Evolutionary conservation across 768 basidiomycete genomes (phyloP).

Genomic region (Rhizopogon sp.): DNA sequence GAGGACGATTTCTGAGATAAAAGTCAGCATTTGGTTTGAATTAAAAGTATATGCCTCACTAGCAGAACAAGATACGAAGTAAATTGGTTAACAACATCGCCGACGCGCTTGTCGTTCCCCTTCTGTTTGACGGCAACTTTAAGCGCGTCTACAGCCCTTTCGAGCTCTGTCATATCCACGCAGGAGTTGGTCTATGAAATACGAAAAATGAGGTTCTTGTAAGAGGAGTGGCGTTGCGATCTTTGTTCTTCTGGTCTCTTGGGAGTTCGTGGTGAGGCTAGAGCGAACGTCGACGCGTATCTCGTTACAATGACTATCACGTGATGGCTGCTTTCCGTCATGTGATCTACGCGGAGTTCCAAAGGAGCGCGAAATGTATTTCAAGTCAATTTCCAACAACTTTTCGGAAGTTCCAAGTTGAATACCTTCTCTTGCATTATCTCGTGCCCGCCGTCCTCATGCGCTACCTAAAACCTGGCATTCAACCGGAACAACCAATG

Average conservation of each 20-base stretch:
- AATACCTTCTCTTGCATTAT: not conserved
- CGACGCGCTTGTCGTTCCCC: slow-evolving; percentile 22
- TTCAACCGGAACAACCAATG: slow-evolving; percentile 8
- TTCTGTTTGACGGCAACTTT: slow-evolving; percentile 23
- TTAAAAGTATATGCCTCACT: slow-evolving; percentile 23
- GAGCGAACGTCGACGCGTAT: not conserved
- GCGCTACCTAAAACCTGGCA: slow-evolving; percentile 10
- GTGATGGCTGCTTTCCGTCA: slow-evolving; percentile 24
- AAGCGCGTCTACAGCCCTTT: slow-evolving; percentile 27
- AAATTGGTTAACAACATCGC: slow-evolving; percentile 34
- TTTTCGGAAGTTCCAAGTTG: not conserved
- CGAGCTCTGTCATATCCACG: slow-evolving; percentile 18
- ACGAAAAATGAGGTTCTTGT: not conserved
- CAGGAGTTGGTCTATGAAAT: not conserved
- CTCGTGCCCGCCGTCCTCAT: not conserved
- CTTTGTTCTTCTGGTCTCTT: not conserved
- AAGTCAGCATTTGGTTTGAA: not conserved
- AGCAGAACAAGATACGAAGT: slow-evolving; percentile 39
- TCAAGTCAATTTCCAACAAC: slow-evolving; percentile 1
- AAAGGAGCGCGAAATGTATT: slow-evolving; percentile 7
- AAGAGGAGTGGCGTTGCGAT: not conserved
- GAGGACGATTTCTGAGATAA: slow-evolving; percentile 32
- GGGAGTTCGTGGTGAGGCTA: not conserved
- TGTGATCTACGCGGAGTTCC: slow-evolving; percentile 22
- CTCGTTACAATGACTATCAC: slow-evolving; percentile 8